Base-by-base conservation (phyloP, 2,329 filamentous ascomycete genomes). In the Venturiaceae sp. region DNA sequence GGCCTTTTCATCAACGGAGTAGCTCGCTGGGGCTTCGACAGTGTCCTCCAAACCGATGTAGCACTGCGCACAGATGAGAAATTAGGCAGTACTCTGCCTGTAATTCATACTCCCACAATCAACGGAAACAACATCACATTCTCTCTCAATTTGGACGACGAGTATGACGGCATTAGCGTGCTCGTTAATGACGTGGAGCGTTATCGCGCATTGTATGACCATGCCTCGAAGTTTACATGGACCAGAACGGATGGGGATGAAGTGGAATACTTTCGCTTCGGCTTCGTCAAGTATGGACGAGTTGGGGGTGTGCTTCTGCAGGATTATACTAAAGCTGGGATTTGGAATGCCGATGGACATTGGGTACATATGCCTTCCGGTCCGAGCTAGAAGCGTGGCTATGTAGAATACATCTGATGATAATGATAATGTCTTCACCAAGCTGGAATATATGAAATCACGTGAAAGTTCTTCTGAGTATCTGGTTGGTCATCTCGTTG, bases 21-120 rank as follows among this genome's bases (percentile, higher is more conserved):
- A 47, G 69, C 70, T 21, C 65, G 69, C 5, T 72, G 70, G 70
- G 70, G 69, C 30, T 72, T 70, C 50, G 70, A 69, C 55, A 69
- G 36, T 34, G 34, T 61, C 8, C 44, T 60, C 9, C 47, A 61
- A 30, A 61, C 60, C 2, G 21, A 34, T 19, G 5, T 28, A 9
- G 23, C 32, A 1, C 36, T 61, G 23, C 55, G 39, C 8, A 23
- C 11, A 11, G 47, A 59, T 11, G 59, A 14, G 8, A 33, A 58
- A 55, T 30, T 60, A 7, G 57, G 52, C n/a, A 36, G 32, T 14
- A 14, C 46, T n/a, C 19, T 54, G 19, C 59, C 59, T 2, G 7
- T 5, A 5, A 9, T 60, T 33, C 26, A 30, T 4, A 26, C 47
- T 16, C 53, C 57, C 33, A 32, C 13, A 14, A 7, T 5, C 5